phyloP scores from a whole-genome alignment of 768 basidiomycete species.

The Leccinellum albellum region DNA sequence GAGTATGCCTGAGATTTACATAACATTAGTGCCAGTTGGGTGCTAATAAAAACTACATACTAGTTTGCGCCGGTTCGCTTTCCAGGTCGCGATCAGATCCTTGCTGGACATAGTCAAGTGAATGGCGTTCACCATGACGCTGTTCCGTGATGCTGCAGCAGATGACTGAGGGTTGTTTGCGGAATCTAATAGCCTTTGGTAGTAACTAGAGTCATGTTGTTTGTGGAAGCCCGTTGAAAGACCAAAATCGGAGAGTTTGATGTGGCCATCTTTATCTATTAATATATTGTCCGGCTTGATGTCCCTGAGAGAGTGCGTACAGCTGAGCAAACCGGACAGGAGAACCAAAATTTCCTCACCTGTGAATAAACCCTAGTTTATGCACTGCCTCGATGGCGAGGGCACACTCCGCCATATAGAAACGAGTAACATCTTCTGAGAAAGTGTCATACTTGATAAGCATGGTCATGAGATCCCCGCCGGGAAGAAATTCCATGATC shows the following conservation, averaged over 20 bases:
- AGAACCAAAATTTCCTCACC: slow-evolving; percentile 42
- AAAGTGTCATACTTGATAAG: slow-evolving; percentile 99
- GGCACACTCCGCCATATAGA: slow-evolving; percentile 98
- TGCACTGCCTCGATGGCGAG: slow-evolving; percentile 98
- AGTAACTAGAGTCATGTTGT: slow-evolving; percentile 94
- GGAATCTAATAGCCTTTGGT: slow-evolving; percentile 80
- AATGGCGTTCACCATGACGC: slow-evolving; percentile 96
- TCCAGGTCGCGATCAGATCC: slow-evolving; percentile 96
- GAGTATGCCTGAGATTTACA: slow-evolving; percentile 74
- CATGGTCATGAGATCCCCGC: slow-evolving; percentile 99
- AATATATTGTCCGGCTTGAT: slow-evolving; percentile 98
- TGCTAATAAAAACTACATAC: slow-evolving; percentile 40
- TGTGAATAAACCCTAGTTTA: slow-evolving; percentile 94
- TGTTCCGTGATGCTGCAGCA: slow-evolving; percentile 65
- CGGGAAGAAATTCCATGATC: slow-evolving; percentile 98
- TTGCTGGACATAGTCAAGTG: slow-evolving; percentile 93
- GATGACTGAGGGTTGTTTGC: slow-evolving; percentile 44
- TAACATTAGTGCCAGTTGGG: slow-evolving; percentile 1
- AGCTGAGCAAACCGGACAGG: background rate
- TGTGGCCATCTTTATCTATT: slow-evolving; percentile 89
- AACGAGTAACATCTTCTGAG: slow-evolving; percentile 94
- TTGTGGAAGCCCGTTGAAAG: slow-evolving; percentile 99
- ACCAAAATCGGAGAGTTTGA: slow-evolving; percentile 98
- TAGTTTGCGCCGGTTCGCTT: slow-evolving; percentile 93
- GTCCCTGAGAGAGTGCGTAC: slow-evolving; percentile 52